Percentiles rank a stretch among this genome's conserved stretches.
These are phyloP conservation scores for Rhizopogon rudus DNA, from an alignment of 768 basidiomycete genomes.

Conservation along the genomic window DNA sequence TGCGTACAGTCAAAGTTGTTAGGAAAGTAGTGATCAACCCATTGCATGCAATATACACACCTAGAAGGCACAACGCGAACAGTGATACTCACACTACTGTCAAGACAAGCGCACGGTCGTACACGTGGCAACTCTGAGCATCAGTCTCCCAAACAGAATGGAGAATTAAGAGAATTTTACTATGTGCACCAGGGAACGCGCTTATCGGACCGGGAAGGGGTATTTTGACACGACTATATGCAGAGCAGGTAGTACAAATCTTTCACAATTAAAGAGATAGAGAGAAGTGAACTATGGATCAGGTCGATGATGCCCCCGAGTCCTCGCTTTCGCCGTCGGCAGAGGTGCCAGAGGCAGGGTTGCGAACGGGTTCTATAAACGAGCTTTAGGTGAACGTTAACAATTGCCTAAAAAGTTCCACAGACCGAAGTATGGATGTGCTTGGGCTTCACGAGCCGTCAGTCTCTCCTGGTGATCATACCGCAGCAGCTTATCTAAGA, in stretches of 20 bases:
- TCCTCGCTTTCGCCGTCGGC: slow-evolving; percentile 62
- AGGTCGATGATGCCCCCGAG: slow-evolving; percentile 29
- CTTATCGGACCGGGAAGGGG: slow-evolving; percentile 8
- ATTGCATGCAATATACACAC: too few species aligned
- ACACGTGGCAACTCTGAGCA: too few species aligned
- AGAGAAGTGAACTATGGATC: slow-evolving; percentile 17
- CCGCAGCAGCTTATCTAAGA: slow-evolving; percentile 90
- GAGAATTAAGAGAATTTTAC: not conserved
- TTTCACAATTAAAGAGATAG: slow-evolving; percentile 21
- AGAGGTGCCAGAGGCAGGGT: slow-evolving; percentile 33
- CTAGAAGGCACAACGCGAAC: too few species aligned
- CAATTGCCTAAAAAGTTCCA: slow-evolving; percentile 6
- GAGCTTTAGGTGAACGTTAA: slow-evolving; percentile 12
- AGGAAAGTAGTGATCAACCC: too few species aligned
- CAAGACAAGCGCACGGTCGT: too few species aligned
- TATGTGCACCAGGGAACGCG: not conserved
- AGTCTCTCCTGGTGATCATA: slow-evolving; percentile 98
- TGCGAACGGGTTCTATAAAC: slow-evolving; percentile 64
- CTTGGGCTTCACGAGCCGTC: slow-evolving; percentile 90
- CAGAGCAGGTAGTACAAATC: slow-evolving; percentile 27
- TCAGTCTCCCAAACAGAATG: not conserved
- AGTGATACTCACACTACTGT: too few species aligned
- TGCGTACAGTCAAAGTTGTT: too few species aligned
- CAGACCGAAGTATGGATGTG: slow-evolving; percentile 88
- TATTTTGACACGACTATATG: slow-evolving; percentile 23